Base-by-base conservation (phyloP, 257 asterid genomes). In the Primulina huaijiensis region DNA sequence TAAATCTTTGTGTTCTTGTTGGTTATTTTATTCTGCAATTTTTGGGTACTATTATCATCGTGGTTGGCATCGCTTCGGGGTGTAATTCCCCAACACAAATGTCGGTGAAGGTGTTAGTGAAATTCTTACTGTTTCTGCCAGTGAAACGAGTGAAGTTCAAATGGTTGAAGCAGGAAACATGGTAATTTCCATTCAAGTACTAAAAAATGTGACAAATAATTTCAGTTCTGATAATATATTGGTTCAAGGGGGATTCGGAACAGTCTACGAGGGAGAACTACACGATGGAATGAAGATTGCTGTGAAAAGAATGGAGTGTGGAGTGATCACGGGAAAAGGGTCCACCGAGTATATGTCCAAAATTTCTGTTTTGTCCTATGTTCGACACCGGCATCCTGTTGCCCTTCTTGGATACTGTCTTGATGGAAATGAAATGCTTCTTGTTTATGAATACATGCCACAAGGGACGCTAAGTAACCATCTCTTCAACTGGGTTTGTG, bases 241-340 rank as follows among this genome's bases (percentile, higher is more conserved):
- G 31, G 98, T 97, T 0, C 90, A 72, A 64, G 98, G 98, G 43
- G 98, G 98, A 6, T 90, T 92, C 21, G 98, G 97, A 69, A 88
- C 96, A 4, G 98, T 92, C 27, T 92, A 92, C 74, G 90, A 79
- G 78, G 98, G 98, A 2, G 95, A 86, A 60, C 78, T 92, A 53
- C 97, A 92, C 16, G 98, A 92, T 56, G 98, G 98, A 11, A 92
- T 96, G 0, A 86, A 89, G 75, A 92, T 92, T 43, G 98, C 98
- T 12, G 98, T 92, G 75, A 92, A 92, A 62, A 84, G 98, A 83
- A 90, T 90, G 97, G 97, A 92, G 57, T 84, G 88, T 59, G 96
- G 96, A 70, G 82, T 87, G 30, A 89, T 92, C 30, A 70, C 86
- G 0, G 98, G 95, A 35, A 92, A 90, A 76, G 98, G 98, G 30